phyloP scores from a whole-genome alignment of 371 early-diverging fungal species.

The Lichtheimia corymbifera region DNA sequence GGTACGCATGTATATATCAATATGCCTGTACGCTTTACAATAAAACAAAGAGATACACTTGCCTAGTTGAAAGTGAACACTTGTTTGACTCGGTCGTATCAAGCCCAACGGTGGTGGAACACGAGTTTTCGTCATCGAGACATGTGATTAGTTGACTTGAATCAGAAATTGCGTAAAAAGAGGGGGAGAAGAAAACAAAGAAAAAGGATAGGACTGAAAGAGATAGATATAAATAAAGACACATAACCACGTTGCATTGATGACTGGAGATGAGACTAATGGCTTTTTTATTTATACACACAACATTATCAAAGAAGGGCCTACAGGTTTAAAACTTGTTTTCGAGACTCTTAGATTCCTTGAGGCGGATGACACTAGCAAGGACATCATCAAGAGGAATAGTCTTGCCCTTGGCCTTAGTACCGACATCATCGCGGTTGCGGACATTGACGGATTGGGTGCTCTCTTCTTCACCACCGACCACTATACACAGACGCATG shows the following conservation, averaged over 20 bases:
- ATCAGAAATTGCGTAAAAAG: not conserved
- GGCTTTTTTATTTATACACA: not conserved
- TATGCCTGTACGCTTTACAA: not conserved
- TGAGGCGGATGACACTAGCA: constrained; percentile 61
- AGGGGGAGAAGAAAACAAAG: not conserved
- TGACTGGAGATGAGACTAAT: too few species aligned
- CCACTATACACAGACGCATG: constrained; percentile 65
- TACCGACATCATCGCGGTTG: constrained; percentile 81
- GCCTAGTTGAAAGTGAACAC: constrained; percentile 17
- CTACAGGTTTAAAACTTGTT: constrained; percentile 51
- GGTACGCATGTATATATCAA: too few species aligned
- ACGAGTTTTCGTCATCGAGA: not conserved
- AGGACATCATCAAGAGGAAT: constrained; percentile 70
- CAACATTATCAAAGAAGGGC: not conserved
- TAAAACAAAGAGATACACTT: not conserved
- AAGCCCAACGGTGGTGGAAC: constrained; percentile 22
- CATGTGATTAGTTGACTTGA: too few species aligned
- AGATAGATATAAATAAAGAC: not conserved
- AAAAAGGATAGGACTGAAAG: not conserved
- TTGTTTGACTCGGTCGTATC: constrained; percentile 14
- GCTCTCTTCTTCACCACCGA: constrained; percentile 91
- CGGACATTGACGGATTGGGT: constrained; percentile 91
- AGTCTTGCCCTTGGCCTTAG: constrained; percentile 82
- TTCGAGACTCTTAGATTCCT: constrained; percentile 53
- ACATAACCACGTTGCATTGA: not conserved